Base-by-base conservation (phyloP, 352 stramenopile species). In the Globisporangium cystogenes region DNA sequence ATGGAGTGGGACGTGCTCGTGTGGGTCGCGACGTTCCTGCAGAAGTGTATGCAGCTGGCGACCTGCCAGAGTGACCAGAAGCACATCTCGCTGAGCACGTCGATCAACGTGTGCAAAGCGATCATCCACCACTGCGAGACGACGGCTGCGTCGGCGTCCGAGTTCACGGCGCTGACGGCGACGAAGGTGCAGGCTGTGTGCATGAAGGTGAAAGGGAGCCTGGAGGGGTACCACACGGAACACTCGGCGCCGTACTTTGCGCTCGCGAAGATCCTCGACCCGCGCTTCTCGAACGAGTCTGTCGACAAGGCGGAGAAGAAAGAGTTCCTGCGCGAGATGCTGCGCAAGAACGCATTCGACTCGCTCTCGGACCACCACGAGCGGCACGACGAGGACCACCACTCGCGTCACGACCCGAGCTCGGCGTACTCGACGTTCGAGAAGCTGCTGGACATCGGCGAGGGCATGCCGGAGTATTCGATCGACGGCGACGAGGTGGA, bases 401-500 rank as follows among this genome's bases (percentile, higher is more conserved):
- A 82, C 47, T 58, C 59, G 1, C 70, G 76, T 12, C 72, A 84
- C 65, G 79, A 90, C 39, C 59, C 71, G 15, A 84, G 70, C 35
- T 82, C 76, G 3, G 76, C 79, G 20, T 90, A 90, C 64, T 86
- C 79, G 42, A 90, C 79, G 48, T 88, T 90, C 50, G 79, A 90
- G 45, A 90, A 87, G 53, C 53, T 90, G 49, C 51, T 90, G 33
- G 79, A 90, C 65, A 90, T 90, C 72, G 79, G 76, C 4, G 79
- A 90, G 48, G 79, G 79, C 12, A 87, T 90, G 57, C 66, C 79
- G 4, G 79, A 90, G 45, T 88, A 90, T 60, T 65, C 79, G 4
- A 86, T 90, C 36, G 79, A 88, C 53, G 79, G 79, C 1, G 79
- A 90, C 36, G 79, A 90, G 39, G 79, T 90, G 4, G 79, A 90